phyloP scores from a whole-genome alignment of 108 stramenopile genomes.

The Cyclostephanos tholiformis region DNA sequence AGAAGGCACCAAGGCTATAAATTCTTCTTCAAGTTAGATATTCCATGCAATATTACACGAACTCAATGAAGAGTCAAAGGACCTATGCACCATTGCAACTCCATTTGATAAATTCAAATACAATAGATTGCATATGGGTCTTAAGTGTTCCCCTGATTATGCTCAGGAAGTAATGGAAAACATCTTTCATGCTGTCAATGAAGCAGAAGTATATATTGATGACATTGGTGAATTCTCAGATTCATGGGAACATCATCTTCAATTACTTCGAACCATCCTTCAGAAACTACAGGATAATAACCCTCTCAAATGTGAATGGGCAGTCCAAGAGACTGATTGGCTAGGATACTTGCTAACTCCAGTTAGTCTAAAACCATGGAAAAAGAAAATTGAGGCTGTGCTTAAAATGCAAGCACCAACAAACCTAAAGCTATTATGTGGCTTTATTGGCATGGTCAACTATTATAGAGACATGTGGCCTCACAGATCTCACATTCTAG shows the following conservation, averaged over 20 bases:
- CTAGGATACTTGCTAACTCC: constrained; percentile 64
- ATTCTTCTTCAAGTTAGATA: constrained; percentile 38
- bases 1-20: constrained; percentile 25
- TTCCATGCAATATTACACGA: constrained; percentile 48
- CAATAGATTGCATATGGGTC: no score
- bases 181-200: constrained; percentile 24
- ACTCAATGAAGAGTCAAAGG: no score
- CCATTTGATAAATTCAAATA: no score
- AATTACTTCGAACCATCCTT: constrained; percentile 9
- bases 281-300: constrained; percentile 38
- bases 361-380: constrained; percentile 49
- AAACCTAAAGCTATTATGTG: no score
- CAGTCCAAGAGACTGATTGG: no score
- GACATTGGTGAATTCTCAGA: constrained; percentile 29
- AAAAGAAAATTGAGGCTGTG: no score
- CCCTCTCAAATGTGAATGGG: constrained; percentile 64
- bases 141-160: no score
- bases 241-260: constrained; percentile 25
- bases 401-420: constrained; percentile 37
- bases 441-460: no score
- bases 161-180: constrained; percentile 47
- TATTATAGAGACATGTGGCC: no score
- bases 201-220: constrained; percentile 48
- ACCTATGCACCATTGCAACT: no score
- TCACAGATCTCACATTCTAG: constrained; percentile 52